These are phyloP conservation scores for Vigna reflexopilosa DNA, from an alignment of 306 rosid genomes.

Conservation along the genomic window DNA sequence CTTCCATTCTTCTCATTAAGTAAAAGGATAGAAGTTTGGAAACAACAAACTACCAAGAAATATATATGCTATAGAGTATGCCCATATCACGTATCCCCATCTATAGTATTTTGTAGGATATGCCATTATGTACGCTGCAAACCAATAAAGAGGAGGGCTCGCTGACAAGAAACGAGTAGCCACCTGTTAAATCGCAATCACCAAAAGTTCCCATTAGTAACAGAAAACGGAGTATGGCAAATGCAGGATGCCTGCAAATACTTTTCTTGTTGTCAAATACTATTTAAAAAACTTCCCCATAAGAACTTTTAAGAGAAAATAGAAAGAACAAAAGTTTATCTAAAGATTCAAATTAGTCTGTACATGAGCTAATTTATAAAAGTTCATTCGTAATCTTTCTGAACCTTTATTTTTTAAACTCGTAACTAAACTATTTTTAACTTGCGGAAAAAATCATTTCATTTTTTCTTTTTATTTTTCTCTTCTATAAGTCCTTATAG, in stretches of 20 bases:
- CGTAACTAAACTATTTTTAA: too few species aligned
- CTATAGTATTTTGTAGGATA: slow-evolving; percentile 42
- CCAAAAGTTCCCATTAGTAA: slow-evolving; percentile 27
- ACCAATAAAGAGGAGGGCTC: slow-evolving; percentile 93
- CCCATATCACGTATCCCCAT: slow-evolving; percentile 88
- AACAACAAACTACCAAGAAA: slow-evolving; percentile 89
- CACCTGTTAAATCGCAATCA: slow-evolving; percentile 61
- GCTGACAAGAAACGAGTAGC: slow-evolving; percentile 92
- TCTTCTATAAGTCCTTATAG: too few species aligned
- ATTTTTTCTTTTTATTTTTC: too few species aligned
- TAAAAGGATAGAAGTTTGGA: slow-evolving; percentile 91
- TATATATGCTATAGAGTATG: slow-evolving; percentile 75
- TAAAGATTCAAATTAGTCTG: too few species aligned
- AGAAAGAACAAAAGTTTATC: too few species aligned
- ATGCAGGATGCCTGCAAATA: slow-evolving; percentile 11
- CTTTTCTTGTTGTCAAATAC: slow-evolving; percentile 21
- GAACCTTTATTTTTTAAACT: too few species aligned
- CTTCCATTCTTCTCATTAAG: slow-evolving; percentile 49
- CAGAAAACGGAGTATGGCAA: slow-evolving; percentile 29
- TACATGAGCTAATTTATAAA: too few species aligned
- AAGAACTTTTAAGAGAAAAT: too few species aligned
- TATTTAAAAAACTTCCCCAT: neutral
- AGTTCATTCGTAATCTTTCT: too few species aligned
- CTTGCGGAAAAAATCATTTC: too few species aligned
- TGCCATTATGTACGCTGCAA: slow-evolving; percentile 69